These are phyloP conservation scores for Colletotrichum shisoi DNA, from an alignment of 2,329 filamentous ascomycete genomes.

Conservation along the genomic window DNA sequence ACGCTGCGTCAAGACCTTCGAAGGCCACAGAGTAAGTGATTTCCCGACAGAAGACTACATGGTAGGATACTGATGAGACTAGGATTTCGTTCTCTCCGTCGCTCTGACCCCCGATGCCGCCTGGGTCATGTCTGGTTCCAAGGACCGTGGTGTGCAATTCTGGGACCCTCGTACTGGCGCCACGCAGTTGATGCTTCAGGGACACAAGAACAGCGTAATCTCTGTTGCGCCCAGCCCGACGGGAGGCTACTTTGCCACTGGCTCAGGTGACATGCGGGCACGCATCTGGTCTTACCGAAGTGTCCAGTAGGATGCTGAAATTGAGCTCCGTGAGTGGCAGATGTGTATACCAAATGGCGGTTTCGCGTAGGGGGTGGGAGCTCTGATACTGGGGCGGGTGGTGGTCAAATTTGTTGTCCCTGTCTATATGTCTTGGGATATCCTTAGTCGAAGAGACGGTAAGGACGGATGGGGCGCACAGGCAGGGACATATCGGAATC, in stretches of 20 bases:
- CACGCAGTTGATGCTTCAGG: constrained; percentile 97
- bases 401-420: constrained; percentile 19
- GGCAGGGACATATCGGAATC: constrained; percentile 31
- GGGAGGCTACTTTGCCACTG: constrained; percentile 90
- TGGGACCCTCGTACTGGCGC: constrained; percentile 95
- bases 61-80: constrained; percentile 44
- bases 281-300: constrained; percentile 89
- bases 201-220: constrained; percentile 98
- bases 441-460: constrained; percentile 26
- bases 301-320: constrained; percentile 31
- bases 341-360: constrained; percentile 31
- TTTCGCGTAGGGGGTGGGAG: constrained; percentile 9
- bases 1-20: constrained; percentile 95
- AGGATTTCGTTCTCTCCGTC: constrained; percentile 97
- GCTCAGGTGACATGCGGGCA: constrained; percentile 96
- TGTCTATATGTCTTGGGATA: constrained; percentile 27
- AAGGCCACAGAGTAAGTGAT: constrained; percentile 83
- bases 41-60: not conserved
- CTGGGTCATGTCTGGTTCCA: constrained; percentile 97
- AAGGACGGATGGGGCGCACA: constrained; percentile 37
- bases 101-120: constrained; percentile 91
- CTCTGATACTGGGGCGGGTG: constrained; percentile 16
- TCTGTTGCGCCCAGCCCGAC: constrained; percentile 93
- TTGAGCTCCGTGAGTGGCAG: constrained; percentile 8
- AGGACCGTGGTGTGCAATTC: constrained; percentile 97